phyloP scores from a whole-genome alignment of 148 eudicot species.

The Persicaria maculosa region DNA sequence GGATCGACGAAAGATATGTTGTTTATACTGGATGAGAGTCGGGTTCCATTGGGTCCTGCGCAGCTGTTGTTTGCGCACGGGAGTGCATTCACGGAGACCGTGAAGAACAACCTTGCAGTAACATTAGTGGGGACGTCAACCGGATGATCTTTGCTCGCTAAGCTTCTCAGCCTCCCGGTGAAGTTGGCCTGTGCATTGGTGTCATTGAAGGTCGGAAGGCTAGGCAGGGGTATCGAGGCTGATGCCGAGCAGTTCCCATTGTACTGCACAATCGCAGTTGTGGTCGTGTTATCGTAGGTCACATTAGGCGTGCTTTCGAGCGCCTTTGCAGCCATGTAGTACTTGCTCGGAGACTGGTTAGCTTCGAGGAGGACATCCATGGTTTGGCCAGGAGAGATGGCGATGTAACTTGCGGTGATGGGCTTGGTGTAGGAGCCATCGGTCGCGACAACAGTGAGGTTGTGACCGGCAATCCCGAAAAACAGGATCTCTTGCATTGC shows the following conservation, averaged over 20 bases:
- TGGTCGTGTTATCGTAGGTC: conserved; percentile 15
- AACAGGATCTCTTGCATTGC: conserved; percentile 5
- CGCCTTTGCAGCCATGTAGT: conserved; percentile 17
- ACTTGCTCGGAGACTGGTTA: conserved; percentile 10
- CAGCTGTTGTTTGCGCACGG: conserved; percentile 8
- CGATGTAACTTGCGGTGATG: conserved; percentile 4
- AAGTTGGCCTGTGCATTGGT: conserved; percentile 4
- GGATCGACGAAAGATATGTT: conserved; percentile 15
- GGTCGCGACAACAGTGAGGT: conserved; percentile 9
- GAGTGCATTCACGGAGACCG: conserved; percentile 12
- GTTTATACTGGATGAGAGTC: conserved; percentile 13
- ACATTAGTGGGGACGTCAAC: background rate
- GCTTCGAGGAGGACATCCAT: conserved; percentile 16
- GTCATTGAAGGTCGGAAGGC: conserved; percentile 4
- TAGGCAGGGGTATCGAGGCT: conserved; percentile 1
- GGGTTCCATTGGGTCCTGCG: conserved; percentile 2
- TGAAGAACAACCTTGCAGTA: background rate
- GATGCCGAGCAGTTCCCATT: background rate
- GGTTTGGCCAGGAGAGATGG: conserved; percentile 16
- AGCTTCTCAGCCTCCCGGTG: conserved; percentile 8
- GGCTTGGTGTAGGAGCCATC: conserved; percentile 16
- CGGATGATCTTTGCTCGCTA: background rate
- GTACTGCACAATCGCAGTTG: conserved; percentile 15
- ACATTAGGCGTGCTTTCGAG: conserved; percentile 5
- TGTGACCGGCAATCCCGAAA: conserved; percentile 14